phyloP scores from a whole-genome alignment of 148 eudicot genomes.

The Nyssa sinensis region DNA sequence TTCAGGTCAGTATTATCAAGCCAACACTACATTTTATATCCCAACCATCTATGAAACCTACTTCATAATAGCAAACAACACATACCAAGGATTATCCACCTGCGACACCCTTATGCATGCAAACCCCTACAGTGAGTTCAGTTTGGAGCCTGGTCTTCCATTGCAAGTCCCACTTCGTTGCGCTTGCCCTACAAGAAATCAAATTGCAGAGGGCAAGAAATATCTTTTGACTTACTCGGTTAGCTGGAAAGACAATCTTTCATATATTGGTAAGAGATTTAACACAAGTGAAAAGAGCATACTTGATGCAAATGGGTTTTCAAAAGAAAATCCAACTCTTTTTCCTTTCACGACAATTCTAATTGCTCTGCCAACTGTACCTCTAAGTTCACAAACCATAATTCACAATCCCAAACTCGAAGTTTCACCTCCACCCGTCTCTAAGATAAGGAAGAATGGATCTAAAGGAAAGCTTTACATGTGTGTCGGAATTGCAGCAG shows the following conservation, averaged over 20 bases:
- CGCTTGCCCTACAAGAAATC: constrained; percentile 68
- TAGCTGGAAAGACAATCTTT: constrained; percentile 27
- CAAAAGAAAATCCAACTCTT: constrained; percentile 33
- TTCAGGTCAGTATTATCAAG: constrained; percentile 46
- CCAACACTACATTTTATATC: constrained; percentile 44
- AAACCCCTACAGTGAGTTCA: constrained; percentile 14
- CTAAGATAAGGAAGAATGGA: constrained; percentile 1
- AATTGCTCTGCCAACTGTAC: constrained; percentile 52
- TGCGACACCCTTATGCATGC: constrained; percentile 34
- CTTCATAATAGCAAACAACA: constrained; percentile 33
- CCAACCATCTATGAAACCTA: constrained; percentile 23
- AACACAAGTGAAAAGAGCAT: constrained; percentile 24
- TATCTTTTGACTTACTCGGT: constrained; percentile 56
- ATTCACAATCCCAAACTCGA: constrained; percentile 8
- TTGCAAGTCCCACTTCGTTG: constrained; percentile 57
- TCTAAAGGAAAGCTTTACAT: constrained; percentile 25
- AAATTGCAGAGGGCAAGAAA: constrained; percentile 33
- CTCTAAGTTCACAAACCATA: constrained; percentile 37
- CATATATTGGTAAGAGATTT: constrained; percentile 31
- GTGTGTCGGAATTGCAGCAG: constrained; percentile 38
- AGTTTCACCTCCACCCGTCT: background rate
- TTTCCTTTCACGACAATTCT: constrained; percentile 57
- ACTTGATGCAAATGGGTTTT: constrained; percentile 49
- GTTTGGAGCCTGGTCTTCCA: constrained; percentile 9
- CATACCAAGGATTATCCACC: constrained; percentile 57